phyloP scores from a whole-genome alignment of 768 basidiomycete genomes.

The Baorangia bicolor region DNA sequence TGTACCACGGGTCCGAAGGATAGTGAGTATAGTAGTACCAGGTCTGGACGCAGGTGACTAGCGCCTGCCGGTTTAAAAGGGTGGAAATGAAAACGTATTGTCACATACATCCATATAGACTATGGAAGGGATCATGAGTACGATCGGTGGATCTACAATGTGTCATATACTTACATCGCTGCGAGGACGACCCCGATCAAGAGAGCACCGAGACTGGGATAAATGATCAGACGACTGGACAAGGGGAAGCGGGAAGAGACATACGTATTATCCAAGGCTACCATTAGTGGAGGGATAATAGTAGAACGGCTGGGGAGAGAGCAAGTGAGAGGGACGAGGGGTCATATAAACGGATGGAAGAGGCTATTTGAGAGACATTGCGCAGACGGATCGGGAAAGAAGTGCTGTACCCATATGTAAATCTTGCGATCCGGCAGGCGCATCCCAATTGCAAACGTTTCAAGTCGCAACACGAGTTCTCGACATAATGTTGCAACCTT shows the following conservation, averaged over 20 bases:
- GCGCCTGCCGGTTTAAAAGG: not conserved
- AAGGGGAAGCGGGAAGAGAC: conserved; percentile 3
- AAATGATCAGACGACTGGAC: not conserved
- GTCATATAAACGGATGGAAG: not conserved
- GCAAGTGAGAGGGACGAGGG: not conserved
- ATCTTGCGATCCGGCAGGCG: too few relatives aligned
- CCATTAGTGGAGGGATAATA: conserved; percentile 5
- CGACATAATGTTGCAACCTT: not conserved
- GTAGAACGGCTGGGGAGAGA: not conserved
- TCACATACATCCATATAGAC: conserved; percentile 50
- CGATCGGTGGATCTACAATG: not conserved
- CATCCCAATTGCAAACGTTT: too few relatives aligned
- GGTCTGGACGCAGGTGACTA: conserved; percentile 56
- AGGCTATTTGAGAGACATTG: conserved; percentile 1
- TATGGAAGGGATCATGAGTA: conserved; percentile 21
- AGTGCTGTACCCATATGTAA: too few relatives aligned
- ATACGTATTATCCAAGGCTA: conserved; percentile 36
- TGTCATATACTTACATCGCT: conserved; percentile 40
- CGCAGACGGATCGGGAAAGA: too few relatives aligned
- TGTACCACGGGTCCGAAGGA: conserved; percentile 48
- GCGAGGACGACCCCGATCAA: conserved; percentile 51
- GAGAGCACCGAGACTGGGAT: conserved; percentile 46
- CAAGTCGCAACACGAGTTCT: too few relatives aligned
- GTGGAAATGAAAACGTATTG: not conserved
- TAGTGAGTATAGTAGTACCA: conserved; percentile 53